Conservation (phyloP, 805 yeast genomes). For the Candida peoriensis region DNA sequence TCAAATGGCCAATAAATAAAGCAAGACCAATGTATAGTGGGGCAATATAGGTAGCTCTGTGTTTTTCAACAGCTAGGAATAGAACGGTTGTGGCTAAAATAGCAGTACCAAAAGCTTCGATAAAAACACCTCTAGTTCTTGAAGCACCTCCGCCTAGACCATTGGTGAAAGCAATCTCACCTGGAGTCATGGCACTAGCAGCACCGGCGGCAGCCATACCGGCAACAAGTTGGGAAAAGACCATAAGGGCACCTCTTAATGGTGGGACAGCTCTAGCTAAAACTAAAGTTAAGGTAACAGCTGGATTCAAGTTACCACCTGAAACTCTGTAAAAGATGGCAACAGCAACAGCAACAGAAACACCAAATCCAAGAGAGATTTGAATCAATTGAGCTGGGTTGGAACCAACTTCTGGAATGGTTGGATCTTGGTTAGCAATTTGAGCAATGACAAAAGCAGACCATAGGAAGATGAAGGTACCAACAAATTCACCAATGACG, state of each 20-base stretch:
- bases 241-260: slow-evolving; percentile 60
- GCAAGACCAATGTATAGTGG: slow-evolving; percentile 82
- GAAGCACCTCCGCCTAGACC: slow-evolving; percentile 68
- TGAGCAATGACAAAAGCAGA: slow-evolving; percentile 79
- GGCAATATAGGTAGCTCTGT: slow-evolving; percentile 69
- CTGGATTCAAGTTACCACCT: slow-evolving; percentile 90
- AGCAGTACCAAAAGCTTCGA: slow-evolving; percentile 78
- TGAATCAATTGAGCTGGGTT: slow-evolving; percentile 66
- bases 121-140: slow-evolving; percentile 67
- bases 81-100: slow-evolving; percentile 71
- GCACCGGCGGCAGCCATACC: slow-evolving; percentile 94
- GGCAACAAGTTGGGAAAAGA: slow-evolving; percentile 67
- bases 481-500: slow-evolving; percentile 75
- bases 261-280: slow-evolving; percentile 72
- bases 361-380: slow-evolving; percentile 86
- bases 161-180: slow-evolving; percentile 66
- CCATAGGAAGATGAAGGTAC: slow-evolving; percentile 82
- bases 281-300: slow-evolving; percentile 72
- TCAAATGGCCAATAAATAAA: slow-evolving; percentile 74
- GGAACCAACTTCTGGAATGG: slow-evolving; percentile 34
- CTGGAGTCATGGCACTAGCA: slow-evolving; percentile 82
- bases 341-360: slow-evolving; percentile 72
- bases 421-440: slow-evolving; percentile 62
- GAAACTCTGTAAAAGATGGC: slow-evolving; percentile 68
- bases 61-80: slow-evolving; percentile 81